These are phyloP conservation scores for Candida labiduridarum DNA, from an alignment of 1,139 yeast genomes.

Conservation along the genomic window DNA sequence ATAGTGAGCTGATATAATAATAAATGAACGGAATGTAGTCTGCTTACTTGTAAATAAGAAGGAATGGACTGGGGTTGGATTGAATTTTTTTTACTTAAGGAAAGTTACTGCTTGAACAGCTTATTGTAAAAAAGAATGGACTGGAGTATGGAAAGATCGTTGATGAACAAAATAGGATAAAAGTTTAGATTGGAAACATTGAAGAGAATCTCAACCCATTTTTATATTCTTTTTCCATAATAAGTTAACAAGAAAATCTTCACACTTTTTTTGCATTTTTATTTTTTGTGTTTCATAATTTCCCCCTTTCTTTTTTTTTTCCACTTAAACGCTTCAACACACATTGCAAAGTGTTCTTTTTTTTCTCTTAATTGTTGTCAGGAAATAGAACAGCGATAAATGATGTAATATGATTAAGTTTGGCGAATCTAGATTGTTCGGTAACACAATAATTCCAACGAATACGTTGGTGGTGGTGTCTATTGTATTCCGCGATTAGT, in stretches of 20 bases:
- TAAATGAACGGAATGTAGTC: conserved; percentile 2
- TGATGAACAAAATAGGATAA: conserved; percentile 4
- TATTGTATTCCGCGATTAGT: not conserved
- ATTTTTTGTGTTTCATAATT: not conserved
- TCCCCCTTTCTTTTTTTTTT: not conserved
- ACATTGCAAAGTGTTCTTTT: too few relatives aligned
- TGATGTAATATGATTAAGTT: not conserved
- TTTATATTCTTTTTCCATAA: not conserved
- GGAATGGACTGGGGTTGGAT: conserved; percentile 1
- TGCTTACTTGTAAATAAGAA: not conserved
- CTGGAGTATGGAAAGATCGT: not conserved
- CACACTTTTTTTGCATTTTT: not conserved
- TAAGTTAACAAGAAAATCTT: not conserved
- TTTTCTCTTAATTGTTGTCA: too few relatives aligned
- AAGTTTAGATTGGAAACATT: not conserved
- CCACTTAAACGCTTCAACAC: not conserved
- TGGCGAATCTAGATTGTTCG: not conserved
- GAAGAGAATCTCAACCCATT: not conserved
- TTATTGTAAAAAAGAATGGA: conserved; percentile 1
- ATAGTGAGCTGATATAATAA: not conserved
- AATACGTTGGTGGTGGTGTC: not conserved
- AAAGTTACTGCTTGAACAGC: not conserved
- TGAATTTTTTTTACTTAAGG: not conserved
- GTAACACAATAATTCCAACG: not conserved
- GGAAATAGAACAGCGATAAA: too few relatives aligned